A percentile compares a stretch with the other conserved stretches of the same genome.
These are phyloP conservation scores for Ilyonectria mors-panacis DNA, from an alignment of 2,329 filamentous ascomycete species.

Conservation along the genomic window DNA sequence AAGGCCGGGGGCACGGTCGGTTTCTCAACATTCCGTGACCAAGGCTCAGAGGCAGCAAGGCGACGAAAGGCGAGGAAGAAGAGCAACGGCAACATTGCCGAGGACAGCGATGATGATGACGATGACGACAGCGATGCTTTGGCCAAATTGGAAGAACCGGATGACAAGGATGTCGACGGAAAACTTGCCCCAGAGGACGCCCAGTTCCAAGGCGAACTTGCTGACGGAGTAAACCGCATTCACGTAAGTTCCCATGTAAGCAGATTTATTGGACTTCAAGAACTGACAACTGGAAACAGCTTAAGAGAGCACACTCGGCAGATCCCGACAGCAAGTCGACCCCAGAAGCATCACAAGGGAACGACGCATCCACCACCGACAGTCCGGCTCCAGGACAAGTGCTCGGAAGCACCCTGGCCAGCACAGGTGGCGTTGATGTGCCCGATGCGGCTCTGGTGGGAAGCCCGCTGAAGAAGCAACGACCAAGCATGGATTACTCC, in stretches of 20 bases:
- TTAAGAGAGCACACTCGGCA: constrained; percentile 85
- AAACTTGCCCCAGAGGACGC: constrained; percentile 80
- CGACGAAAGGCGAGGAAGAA: constrained; percentile 74
- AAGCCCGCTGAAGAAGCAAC: constrained; percentile 83
- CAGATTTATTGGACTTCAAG: neutral
- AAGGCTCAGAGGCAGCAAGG: constrained; percentile 67
- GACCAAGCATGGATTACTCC: constrained; percentile 67
- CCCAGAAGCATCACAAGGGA: constrained; percentile 57
- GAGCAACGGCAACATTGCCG: constrained; percentile 76
- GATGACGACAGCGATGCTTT: constrained; percentile 75
- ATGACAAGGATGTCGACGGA: constrained; percentile 72
- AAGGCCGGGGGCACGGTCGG: constrained; percentile 91
- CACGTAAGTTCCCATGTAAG: constrained; percentile 68
- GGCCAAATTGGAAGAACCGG: constrained; percentile 75
- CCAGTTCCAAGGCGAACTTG: constrained; percentile 80
- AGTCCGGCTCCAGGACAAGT: constrained; percentile 33
- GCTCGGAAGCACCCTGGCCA: constrained; percentile 34
- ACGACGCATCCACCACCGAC: constrained; percentile 57
- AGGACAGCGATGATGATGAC: constrained; percentile 83
- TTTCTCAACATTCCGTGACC: constrained; percentile 89
- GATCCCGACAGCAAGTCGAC: constrained; percentile 70
- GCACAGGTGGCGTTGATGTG: constrained; percentile 43
- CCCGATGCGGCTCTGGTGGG: constrained; percentile 65
- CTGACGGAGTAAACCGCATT: constrained; percentile 86
- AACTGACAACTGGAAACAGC: constrained; percentile 61